Evolutionary conservation across 305 asterid genomes (phyloP), one percentile per base, ranked within the genome.

Genomic region (Fraxinus sp.): DNA sequence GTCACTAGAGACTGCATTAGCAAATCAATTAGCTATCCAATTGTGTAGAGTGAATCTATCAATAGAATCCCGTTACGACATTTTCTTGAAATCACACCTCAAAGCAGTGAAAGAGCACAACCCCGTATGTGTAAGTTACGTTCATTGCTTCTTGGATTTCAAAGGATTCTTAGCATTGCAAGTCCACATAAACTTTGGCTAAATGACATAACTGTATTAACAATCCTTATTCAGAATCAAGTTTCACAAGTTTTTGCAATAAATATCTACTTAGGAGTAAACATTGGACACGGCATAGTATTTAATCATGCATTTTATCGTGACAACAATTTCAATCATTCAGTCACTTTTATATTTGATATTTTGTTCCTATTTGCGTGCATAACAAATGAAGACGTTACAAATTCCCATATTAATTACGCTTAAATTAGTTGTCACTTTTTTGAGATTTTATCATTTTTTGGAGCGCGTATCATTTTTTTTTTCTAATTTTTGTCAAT

Each of bases 231-330:
- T 4, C 93, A 86, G 75, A 87, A 55, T 68, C 83, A 86, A 20
- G 90, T 88, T 71, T 88, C 91, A 0, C 88, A 87, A 44, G 91
- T 88, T 5, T 87, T 89, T 55, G 92, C 85, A 9, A 84, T 90
- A 84, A 90, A 88, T 6, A 87, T 88, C 8, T 90, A 87, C 76
- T 91, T 88, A 0, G 88, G 80, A 3, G 90, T 90, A 11, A 84
- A n/a, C 82, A 82, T 88, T 0, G 93, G 91, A 81, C 78, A 70
- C 0, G 88, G 89, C 20, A 16, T 89, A 0, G 75, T 90, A 52
- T 82, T 90, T 8, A 91, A 90, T 78, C 93, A 90, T 46, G n/a
- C n/a, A 11, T 44, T 11, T 9, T 44, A 44, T 44, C 4, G 18
- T 14, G 18, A 46, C n/a, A 3, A 46, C n/a, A 7, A 46, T 46